Evolutionary conservation across 208 protist species (phyloP).

Genomic region (Crithidia thermophila): DNA sequence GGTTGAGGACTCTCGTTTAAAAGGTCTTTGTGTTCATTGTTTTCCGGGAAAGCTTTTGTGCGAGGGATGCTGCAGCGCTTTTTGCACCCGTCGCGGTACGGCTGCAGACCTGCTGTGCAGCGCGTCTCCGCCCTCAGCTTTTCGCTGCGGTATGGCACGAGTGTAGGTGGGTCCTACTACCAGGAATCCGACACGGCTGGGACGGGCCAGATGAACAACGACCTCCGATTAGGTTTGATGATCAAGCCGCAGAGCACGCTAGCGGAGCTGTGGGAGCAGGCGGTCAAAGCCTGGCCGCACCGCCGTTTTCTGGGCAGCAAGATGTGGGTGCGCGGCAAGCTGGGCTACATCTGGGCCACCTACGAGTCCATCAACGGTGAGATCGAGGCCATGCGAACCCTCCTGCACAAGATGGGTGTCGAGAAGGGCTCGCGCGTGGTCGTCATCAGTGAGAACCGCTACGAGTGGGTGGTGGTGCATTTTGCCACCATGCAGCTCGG

Average conservation of each 20-base stretch:
- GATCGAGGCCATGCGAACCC: constrained; percentile 79
- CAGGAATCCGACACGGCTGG: constrained; percentile 74
- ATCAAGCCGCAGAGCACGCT: constrained; percentile 91
- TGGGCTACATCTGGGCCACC: constrained; percentile 91
- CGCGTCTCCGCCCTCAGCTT: constrained; percentile 12
- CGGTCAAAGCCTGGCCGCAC: constrained; percentile 74
- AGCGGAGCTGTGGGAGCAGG: constrained; percentile 87
- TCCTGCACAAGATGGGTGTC: constrained; percentile 83
- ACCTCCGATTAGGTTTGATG: constrained; percentile 75
- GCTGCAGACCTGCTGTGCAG: constrained; percentile 2
- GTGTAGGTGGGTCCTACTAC: constrained; percentile 80
- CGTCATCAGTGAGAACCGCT: constrained; percentile 91
- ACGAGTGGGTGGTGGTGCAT: constrained; percentile 92
- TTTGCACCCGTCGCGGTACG: constrained; percentile 7
- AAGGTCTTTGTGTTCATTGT: background rate
- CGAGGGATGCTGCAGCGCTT: constrained; percentile 14
- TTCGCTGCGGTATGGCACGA: constrained; percentile 59
- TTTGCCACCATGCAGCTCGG: constrained; percentile 89
- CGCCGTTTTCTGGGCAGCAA: constrained; percentile 88
- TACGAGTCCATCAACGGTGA: constrained; percentile 88
- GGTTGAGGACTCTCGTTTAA: no score
- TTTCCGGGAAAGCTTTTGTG: no score
- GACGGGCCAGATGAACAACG: constrained; percentile 65
- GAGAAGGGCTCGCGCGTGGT: constrained; percentile 84
- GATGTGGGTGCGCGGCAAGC: constrained; percentile 87